Conservation (phyloP, 202 grass and related monocot species). For the Digitaria exilis region DNA sequence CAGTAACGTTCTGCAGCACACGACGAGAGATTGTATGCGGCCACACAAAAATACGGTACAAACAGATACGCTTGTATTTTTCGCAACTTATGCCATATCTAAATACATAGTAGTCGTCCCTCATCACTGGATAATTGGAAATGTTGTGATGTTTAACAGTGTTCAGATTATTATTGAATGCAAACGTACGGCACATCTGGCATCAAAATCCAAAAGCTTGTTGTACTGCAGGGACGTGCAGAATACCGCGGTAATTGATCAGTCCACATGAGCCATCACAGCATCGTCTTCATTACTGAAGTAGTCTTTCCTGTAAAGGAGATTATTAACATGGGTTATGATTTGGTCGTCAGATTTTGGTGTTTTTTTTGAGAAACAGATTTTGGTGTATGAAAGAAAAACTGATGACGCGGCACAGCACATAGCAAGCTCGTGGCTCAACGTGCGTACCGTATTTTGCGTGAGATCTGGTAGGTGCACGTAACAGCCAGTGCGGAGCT, state of each 20-base stretch:
- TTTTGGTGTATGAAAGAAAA: not conserved
- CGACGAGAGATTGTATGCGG: not conserved
- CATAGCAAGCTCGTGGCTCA: not conserved
- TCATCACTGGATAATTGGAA: not conserved
- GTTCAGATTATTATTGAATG: not conserved
- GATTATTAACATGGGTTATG: not conserved
- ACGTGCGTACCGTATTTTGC: not conserved
- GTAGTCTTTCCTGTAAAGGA: not conserved
- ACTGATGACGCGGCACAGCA: not conserved
- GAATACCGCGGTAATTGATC: not conserved
- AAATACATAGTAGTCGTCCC: not conserved
- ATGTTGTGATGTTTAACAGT: not conserved
- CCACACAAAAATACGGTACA: not conserved
- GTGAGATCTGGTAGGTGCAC: slow-evolving; percentile 3
- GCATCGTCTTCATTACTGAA: not conserved
- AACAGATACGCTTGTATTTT: not conserved
- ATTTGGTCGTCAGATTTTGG: not conserved
- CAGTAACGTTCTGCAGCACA: not conserved
- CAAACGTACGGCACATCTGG: not conserved
- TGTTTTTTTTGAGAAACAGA: too few relatives aligned
- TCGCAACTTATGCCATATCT: not conserved
- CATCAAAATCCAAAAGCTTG: not conserved
- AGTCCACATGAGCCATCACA: not conserved
- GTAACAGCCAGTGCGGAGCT: not conserved
- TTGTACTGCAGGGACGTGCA: not conserved